Evolutionary conservation across 176 grass and related monocot genomes (phyloP).

Genomic region (Juncus inflexus): DNA sequence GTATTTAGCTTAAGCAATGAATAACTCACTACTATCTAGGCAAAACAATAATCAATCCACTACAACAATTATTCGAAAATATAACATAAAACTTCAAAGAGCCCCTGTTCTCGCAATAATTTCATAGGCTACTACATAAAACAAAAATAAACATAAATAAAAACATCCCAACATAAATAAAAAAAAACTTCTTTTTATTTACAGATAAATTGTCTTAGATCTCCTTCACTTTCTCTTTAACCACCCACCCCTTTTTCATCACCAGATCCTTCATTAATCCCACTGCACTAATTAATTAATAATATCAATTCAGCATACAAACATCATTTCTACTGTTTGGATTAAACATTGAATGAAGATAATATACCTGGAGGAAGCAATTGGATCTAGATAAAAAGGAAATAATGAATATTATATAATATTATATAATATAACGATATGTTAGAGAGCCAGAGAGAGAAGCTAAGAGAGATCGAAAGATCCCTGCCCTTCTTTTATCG

Average conservation of each 20-base stretch:
- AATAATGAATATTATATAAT: constrained; percentile 17
- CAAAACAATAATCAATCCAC: too few species aligned
- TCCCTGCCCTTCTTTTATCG: constrained; percentile 83
- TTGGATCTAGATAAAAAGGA: constrained; percentile 18
- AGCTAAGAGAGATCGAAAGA: constrained; percentile 94
- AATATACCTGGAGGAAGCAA: constrained; percentile 21
- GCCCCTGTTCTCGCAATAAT: neutral
- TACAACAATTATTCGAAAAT: too few species aligned
- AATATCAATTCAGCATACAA: neutral
- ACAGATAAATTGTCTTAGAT: constrained; percentile 11
- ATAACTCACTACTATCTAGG: too few species aligned
- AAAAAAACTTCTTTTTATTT: constrained; percentile 26
- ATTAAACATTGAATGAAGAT: neutral
- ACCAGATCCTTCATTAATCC: constrained; percentile 4
- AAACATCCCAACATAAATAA: constrained; percentile 27
- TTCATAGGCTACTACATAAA: constrained; percentile 23
- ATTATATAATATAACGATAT: neutral
- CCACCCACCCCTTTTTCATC: constrained; percentile 1
- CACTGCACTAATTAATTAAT: constrained; percentile 19
- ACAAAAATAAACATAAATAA: constrained; percentile 20
- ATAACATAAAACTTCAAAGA: too few species aligned
- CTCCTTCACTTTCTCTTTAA: neutral
- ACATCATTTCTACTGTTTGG: neutral
- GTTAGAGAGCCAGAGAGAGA: neutral
- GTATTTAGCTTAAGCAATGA: too few species aligned